Evolutionary conservation across 2,329 filamentous ascomycete genomes (phyloP), one percentile per base, ranked within the genome.

Genomic region (Dendryphion nanum): DNA sequence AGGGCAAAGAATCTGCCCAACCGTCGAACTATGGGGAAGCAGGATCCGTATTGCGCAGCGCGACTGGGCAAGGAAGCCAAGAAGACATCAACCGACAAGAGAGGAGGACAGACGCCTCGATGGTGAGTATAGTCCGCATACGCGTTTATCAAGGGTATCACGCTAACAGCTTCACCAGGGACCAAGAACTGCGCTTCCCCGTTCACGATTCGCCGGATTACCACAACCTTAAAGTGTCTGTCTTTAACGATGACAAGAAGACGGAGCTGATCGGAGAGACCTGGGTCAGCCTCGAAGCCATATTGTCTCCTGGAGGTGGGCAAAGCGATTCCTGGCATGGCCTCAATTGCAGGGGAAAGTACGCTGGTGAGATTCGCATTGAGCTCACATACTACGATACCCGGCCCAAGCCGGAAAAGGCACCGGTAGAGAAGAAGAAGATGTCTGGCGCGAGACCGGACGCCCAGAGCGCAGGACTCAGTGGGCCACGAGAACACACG

Each of bases 191-290:
- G 30, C 88, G 93, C 45, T 98, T 97, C 62, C 88, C 81, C 30
- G 93, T 98, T 13, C 91, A 96, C 75, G 90, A 97, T 59, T 96
- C 89, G 13, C 84, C 89, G 14, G 93, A 98, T 68, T 98, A 98
- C 73, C 89, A 89, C 68, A 88, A 90, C 63, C 77, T 98, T 40
- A 98, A 98, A 64, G 77, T 97, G 13, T 96, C 91, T 3, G 81
- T 97, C 5, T 98, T 98, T 72, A 96, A 95, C 62, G 93, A 98
- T 58, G 93, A 98, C 69, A 97, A 96, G 73, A 94, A 86, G 72
- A 97, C 91, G 0, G 93, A 98, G 51, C 69, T 98, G 48, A 96
- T 98, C 55, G 93, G 93, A 49, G 93, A 98, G 68, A 83, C 87
- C 5, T 96, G 88, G 84, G 80, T 97, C 41, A 85, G 87, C 58